Percentiles rank a stretch among this genome's conserved stretches.
These are phyloP conservation scores for Hirschfeldia incana DNA, from an alignment of 345 rosid species.

Conservation along the genomic window DNA sequence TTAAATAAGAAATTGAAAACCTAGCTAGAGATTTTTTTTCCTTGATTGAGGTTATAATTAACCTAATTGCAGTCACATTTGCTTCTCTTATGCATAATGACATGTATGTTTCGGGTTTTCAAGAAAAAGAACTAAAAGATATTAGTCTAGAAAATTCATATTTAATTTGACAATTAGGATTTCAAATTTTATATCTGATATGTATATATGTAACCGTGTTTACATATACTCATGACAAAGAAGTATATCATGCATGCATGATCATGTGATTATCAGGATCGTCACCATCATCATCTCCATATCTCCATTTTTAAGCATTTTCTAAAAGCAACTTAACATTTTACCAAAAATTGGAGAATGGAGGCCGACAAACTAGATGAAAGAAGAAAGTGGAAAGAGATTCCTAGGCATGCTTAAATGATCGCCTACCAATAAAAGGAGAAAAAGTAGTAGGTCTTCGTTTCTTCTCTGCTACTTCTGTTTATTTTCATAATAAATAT, in stretches of 20 bases:
- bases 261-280: constrained; percentile 8
- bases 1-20: too few relatives aligned
- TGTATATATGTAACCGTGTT: too few relatives aligned
- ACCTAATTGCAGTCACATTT: not conserved
- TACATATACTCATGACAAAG: not conserved
- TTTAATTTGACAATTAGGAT: not conserved
- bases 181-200: not conserved
- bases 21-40: too few relatives aligned
- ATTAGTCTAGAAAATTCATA: not conserved
- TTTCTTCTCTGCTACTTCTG: not conserved
- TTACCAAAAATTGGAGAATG: constrained; percentile 6
- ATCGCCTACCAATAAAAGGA: constrained; percentile 32
- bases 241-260: constrained; percentile 17
- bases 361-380: constrained; percentile 33
- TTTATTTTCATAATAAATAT: not conserved
- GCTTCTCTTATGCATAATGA: not conserved
- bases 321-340: too few relatives aligned
- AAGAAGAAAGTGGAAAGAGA: constrained; percentile 22
- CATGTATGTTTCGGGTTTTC: not conserved
- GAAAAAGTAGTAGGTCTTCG: constrained; percentile 7
- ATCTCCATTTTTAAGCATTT: not conserved
- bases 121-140: too few relatives aligned
- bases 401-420: constrained; percentile 44
- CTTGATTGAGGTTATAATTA: not conserved
- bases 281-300: not conserved